Base-by-base conservation (phyloP, 1,284 basidiomycete species). In the Ceratobasidium papillatum region DNA sequence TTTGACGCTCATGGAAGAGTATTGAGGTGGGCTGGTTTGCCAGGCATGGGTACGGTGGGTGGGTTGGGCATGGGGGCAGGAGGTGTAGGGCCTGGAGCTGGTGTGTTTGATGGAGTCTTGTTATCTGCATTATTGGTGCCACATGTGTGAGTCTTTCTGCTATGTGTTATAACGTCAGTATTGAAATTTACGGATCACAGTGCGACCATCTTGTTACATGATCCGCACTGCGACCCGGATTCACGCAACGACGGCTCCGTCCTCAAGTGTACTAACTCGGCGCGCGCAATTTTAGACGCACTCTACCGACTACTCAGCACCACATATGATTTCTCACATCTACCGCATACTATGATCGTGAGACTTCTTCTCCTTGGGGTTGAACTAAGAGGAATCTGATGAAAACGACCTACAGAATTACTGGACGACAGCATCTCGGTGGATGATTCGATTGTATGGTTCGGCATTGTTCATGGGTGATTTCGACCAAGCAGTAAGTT, bases 191-290 rank as follows among this genome's bases (percentile, higher is more conserved):
- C 36, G 2, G 30, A 5, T 38, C 36, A 19, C 36, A 77, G 77
- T 3, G 77, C 75, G 43, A 75, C 63, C n/a, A 76, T 77, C n/a
- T 25, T 75, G 19, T 56, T 77, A 32, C 77, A 77, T 51, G 77
- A 75, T 45, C 76, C 77, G 3, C 68, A 71, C 32, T 71, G 68
- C 41, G 68, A 71, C n/a, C 68, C 68, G 1, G 68, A 71, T 47
- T 71, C 54, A 7, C 68, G 68, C 36, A 71, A 71, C 43, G 68
- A 71, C 45, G 51, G 51, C 3, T 71, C 68, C n/a, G 68, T 71
- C 27, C 54, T 71, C 54, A 71, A 71, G 30, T 71, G 68, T 61
- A 71, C 68, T 14, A 71, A 59, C 36, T 38, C 68, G 19, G 38
- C 68, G 19, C 68, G 68, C 8, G 68, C 68, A 14, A 61, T 71